Conservation (phyloP, 2,329 filamentous ascomycete species). For the Aspergillus pseudoterreus region DNA sequence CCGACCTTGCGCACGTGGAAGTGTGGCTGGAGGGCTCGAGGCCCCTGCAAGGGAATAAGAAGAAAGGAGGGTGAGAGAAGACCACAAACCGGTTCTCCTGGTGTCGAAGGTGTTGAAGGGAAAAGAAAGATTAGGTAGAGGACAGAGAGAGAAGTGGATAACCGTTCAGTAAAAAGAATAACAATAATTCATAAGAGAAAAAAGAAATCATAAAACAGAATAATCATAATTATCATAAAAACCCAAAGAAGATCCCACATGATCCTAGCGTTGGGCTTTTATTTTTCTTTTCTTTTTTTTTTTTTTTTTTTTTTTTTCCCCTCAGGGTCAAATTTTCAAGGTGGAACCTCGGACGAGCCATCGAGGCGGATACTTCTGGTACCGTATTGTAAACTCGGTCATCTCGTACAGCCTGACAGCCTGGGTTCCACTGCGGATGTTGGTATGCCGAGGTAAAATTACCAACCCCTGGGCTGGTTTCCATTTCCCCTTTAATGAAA, state of each 20-base stretch:
- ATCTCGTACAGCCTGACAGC: not conserved
- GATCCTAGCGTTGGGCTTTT: conserved; percentile 1
- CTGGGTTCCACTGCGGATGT: not conserved
- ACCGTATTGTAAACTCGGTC: not conserved
- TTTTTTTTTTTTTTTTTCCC: not conserved
- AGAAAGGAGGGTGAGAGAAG: not conserved
- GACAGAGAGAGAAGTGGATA: not conserved
- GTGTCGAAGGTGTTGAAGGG: not conserved
- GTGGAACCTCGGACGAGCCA: not conserved
- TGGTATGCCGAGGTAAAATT: conserved; percentile 5
- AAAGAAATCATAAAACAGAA: not conserved
- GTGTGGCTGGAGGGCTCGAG: conserved; percentile 1
- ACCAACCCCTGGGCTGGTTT: conserved; percentile 6
- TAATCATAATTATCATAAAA: not conserved
- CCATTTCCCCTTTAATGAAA: not conserved
- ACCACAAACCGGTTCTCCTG: not conserved
- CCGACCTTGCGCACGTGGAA: conserved; percentile 1
- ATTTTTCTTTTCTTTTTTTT: not conserved
- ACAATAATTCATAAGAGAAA: not conserved
- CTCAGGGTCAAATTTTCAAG: not conserved
- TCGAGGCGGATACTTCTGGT: not conserved
- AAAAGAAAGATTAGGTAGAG: not conserved
- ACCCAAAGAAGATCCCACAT: not conserved
- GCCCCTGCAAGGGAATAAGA: not conserved
- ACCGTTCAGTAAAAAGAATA: not conserved